Evolutionary conservation across 768 basidiomycete species (phyloP).

Genomic region (Leccinum aurantiacum): DNA sequence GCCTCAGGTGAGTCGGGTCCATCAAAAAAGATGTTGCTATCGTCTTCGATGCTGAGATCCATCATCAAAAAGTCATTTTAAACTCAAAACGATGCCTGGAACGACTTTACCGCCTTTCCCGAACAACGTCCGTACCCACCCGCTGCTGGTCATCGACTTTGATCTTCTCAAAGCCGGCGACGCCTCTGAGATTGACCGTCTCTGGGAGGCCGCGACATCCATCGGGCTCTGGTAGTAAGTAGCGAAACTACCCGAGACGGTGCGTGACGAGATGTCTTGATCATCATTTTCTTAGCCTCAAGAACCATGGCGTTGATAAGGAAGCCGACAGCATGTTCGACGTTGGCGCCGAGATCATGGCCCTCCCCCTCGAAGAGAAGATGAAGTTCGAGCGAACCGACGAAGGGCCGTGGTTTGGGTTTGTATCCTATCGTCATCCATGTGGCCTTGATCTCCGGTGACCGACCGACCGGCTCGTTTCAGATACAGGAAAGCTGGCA

Average conservation of each 20-base stretch:
- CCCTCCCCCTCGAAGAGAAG: constrained; percentile 42
- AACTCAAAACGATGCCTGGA: constrained; percentile 32
- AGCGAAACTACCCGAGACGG: background rate
- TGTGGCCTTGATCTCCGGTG: background rate
- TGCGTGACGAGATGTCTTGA: background rate
- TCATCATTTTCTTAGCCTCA: constrained; percentile 31
- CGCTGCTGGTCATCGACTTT: constrained; percentile 48
- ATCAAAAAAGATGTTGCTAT: background rate
- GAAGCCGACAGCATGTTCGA: constrained; percentile 42
- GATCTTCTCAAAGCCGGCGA: constrained; percentile 36
- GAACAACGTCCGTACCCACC: constrained; percentile 42
- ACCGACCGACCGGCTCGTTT: background rate
- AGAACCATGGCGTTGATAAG: constrained; percentile 42
- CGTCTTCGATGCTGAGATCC: background rate
- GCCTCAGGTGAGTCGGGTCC: background rate
- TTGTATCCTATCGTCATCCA: background rate
- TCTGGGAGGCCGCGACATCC: constrained; percentile 48
- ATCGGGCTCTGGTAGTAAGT: constrained; percentile 59
- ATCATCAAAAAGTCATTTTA: background rate
- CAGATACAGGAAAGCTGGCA: background rate
- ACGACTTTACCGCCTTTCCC: constrained; percentile 43
- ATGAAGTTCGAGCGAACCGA: constrained; percentile 36
- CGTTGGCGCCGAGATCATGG: constrained; percentile 42
- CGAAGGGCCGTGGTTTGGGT: background rate
- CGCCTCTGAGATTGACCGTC: constrained; percentile 38